Evolutionary conservation across 371 early-diverging fungal genomes (phyloP).

Genomic region (Zopfochytrium polystomum): DNA sequence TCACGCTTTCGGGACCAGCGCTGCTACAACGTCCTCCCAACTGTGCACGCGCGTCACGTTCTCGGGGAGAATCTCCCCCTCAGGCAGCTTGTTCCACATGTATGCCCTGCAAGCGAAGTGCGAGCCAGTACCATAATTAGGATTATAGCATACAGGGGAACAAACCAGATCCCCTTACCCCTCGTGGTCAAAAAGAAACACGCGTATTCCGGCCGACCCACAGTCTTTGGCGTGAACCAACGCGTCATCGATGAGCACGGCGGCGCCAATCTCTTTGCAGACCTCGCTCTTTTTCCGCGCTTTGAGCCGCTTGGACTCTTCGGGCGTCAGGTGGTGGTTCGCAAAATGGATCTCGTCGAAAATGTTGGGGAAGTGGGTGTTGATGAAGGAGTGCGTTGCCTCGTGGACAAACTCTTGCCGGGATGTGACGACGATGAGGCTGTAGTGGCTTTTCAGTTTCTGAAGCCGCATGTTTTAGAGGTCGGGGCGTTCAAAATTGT

Average conservation of each 20-base stretch:
- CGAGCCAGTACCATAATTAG: not conserved
- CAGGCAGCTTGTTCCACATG: slow-evolving; percentile 24
- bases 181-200: slow-evolving; percentile 27
- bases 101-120: slow-evolving; percentile 3
- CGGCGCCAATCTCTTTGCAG: slow-evolving; percentile 19
- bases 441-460: slow-evolving; percentile 14
- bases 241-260: slow-evolving; percentile 19
- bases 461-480: too few relatives aligned
- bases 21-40: slow-evolving; percentile 21
- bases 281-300: slow-evolving; percentile 18
- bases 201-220: slow-evolving; percentile 15
- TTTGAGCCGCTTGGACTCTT: slow-evolving; percentile 10
- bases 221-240: slow-evolving; percentile 18
- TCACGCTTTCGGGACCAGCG: slow-evolving; percentile 15
- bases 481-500: too few relatives aligned
- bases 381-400: slow-evolving; percentile 20
- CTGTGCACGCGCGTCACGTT: slow-evolving; percentile 15
- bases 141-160: not conserved
- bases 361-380: slow-evolving; percentile 6
- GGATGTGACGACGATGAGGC: slow-evolving; percentile 18
- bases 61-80: slow-evolving; percentile 6
- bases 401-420: slow-evolving; percentile 23
- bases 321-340: slow-evolving; percentile 22
- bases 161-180: slow-evolving; percentile 5
- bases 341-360: slow-evolving; percentile 26